Base-by-base conservation (phyloP, 768 basidiomycete species). In the Rossbeevera mucosa region DNA sequence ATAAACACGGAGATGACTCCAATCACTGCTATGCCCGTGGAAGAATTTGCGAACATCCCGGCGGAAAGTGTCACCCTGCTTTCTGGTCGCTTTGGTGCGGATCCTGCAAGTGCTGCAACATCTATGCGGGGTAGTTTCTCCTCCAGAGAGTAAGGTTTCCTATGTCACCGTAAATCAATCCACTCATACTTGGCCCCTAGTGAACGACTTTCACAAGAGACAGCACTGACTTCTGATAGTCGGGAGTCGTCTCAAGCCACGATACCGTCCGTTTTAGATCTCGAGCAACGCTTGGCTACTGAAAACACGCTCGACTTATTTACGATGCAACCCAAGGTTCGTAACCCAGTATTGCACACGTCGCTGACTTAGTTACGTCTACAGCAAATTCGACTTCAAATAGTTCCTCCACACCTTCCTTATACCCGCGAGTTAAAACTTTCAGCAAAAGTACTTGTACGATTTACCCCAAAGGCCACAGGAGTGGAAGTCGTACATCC, bases 251-350 rank as follows among this genome's bases (percentile, higher is more conserved):
- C 75, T n/a, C 69, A 76, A 20, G 78, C 78, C 1, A 65, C 80
- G 53, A 69, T 73, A 12, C 78, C 78, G 62, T 78, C 89, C 6
- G 72, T 95, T 18, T 71, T 80, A 24, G 90, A 94, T 58, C 78
- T 99, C 14, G 95, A 98, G 65, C 74, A 79, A 29, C 76, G 91
- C 24, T 76, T 99, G 29, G 78, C 84, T 25, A 86, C 91, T 1
- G 80, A 86, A 26, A 76, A 80, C 18, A 91, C 91, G 7, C 72
- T 97, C 25, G 96, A 99, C 67, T 85, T 99, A 42, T 99, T 99
- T 68, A 91, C 91, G 1, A 95, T 99, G 93, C 80, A 81, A 56
- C 88, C 88, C 1, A 94, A 92, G 81, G 95, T 92, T 56, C 55
- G 57, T 58, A 45, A 22, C 13, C 8, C 42, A 51, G 5, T 13